Evolutionary conservation across 192 early-diverging fungal genomes (phyloP).

Genomic region (Backusella luteola): DNA sequence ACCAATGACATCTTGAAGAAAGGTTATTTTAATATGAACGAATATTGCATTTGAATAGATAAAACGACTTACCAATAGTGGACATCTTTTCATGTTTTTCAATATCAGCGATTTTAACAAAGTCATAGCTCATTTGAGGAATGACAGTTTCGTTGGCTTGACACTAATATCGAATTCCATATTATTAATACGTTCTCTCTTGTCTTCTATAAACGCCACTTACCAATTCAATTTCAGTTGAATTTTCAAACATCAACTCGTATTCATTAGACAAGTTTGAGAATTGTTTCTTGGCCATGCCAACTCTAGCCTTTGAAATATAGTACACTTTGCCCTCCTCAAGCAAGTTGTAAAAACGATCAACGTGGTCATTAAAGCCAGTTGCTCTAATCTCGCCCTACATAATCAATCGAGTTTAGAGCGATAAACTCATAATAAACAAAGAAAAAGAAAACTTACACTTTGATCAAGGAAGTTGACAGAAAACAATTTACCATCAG

Average conservation of each 20-base stretch:
- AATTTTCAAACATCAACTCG: slow-evolving; percentile 80
- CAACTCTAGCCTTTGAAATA: slow-evolving; percentile 77
- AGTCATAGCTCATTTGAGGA: slow-evolving; percentile 57
- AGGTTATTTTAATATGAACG: not conserved
- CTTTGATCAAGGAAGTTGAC: slow-evolving; percentile 84
- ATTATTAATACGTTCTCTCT: not conserved
- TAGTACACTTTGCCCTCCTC: slow-evolving; percentile 78
- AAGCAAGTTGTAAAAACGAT: slow-evolving; percentile 72
- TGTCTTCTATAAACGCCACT: not conserved
- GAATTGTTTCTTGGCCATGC: slow-evolving; percentile 82
- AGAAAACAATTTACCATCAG: slow-evolving; percentile 86
- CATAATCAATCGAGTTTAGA: not conserved
- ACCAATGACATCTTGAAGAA: slow-evolving; percentile 71
- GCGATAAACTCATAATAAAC: not conserved
- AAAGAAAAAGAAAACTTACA: slow-evolving; percentile 43
- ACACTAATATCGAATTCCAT: slow-evolving; percentile 42
- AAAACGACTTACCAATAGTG: slow-evolving; percentile 49
- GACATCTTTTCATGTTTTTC: slow-evolving; percentile 67
- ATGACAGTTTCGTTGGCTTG: slow-evolving; percentile 38
- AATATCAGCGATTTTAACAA: slow-evolving; percentile 69
- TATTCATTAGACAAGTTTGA: slow-evolving; percentile 87
- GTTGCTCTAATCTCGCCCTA: slow-evolving; percentile 95
- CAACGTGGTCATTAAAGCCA: slow-evolving; percentile 87
- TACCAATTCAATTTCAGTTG: slow-evolving; percentile 59
- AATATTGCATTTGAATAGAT: not conserved